These are phyloP conservation scores for Hirsutella thompsonii DNA, from an alignment of 2,329 filamentous ascomycete species.

Conservation along the genomic window DNA sequence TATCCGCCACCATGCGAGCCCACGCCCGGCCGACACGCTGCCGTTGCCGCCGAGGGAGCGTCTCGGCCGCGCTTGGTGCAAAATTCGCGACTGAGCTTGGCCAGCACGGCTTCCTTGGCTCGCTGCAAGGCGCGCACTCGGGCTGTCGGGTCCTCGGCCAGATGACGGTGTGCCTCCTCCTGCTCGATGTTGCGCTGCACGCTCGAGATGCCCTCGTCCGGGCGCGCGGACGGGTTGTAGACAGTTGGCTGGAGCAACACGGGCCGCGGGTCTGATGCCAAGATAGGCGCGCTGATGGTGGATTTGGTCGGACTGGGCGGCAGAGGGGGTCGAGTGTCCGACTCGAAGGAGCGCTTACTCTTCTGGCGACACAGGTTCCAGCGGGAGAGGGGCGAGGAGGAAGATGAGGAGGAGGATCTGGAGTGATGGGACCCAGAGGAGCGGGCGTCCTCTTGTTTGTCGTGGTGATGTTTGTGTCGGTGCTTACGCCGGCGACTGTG, in stretches of 20 bases:
- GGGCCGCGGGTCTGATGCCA: conserved; percentile 33
- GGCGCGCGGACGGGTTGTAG: conserved; percentile 31
- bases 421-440: conserved; percentile 8
- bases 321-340: not conserved
- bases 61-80: conserved; percentile 13
- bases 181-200: conserved; percentile 45
- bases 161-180: conserved; percentile 39
- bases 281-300: conserved; percentile 36
- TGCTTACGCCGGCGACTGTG: conserved; percentile 16
- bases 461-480: conserved; percentile 22
- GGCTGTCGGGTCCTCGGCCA: conserved; percentile 44
- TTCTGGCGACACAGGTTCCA: conserved; percentile 12
- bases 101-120: conserved; percentile 47
- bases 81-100: conserved; percentile 43
- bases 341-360: conserved; percentile 11
- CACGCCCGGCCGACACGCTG: conserved; percentile 6
- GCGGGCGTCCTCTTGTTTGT: conserved; percentile 11
- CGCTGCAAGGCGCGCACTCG: conserved; percentile 41
- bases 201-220: conserved; percentile 38
- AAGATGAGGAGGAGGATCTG: conserved; percentile 8
- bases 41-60: conserved; percentile 17
- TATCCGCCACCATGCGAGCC: not conserved
- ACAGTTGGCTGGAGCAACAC: conserved; percentile 44
- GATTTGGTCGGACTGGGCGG: conserved; percentile 18
- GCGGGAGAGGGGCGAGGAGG: conserved; percentile 6